Base-by-base conservation (phyloP, 208 protist species). In the Porcisia deanei region DNA sequence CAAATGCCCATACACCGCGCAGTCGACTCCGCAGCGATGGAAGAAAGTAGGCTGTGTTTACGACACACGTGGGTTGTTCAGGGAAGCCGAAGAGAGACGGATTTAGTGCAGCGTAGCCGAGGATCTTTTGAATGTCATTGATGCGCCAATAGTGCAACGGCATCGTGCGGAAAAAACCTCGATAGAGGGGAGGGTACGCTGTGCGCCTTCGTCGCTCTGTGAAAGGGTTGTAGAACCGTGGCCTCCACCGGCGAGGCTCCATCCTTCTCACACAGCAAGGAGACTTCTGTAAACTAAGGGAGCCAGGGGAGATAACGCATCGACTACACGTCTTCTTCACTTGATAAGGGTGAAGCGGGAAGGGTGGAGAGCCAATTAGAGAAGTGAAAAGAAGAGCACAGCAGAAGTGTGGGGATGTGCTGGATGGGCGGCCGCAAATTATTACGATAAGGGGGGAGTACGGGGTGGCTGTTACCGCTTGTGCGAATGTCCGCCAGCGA, bases 51-150 rank as follows among this genome's bases (percentile, higher is more conserved):
- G 90, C 85, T 12, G 94, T 96, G 83, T 97, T 96, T 30, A 97
- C 94, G 55, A 97, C 81, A 67, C 94, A 97, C 25, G 91, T 97
- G 10, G 91, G 85, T 68, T 92, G 77, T 43, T 94, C 89, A 9
- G 91, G 88, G 59, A 97, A 90, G 41, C 94, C 94, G 71, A 97
- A 97, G 14, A 97, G 83, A 1, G 91, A 94, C n/a, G 94, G 91
- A 67, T 92, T 84, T 0, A 83, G 61, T 10, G 94, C 91, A 20
- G 88, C 89, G 84, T 94, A 95, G 37, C 89, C 89, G 0, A 97
- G 86, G 55, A 91, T 72, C 16, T 89, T 85, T 54, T 92, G 80
- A 67, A 97, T 92, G 73, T 96, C 77, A 20, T 74, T 74, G 49
- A 93, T 77, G 53, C 81, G 84, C 94, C 94, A 97, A 14, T 87